phyloP scores from a whole-genome alignment of 108 stramenopile genomes.

The Skeletonema costatum region DNA sequence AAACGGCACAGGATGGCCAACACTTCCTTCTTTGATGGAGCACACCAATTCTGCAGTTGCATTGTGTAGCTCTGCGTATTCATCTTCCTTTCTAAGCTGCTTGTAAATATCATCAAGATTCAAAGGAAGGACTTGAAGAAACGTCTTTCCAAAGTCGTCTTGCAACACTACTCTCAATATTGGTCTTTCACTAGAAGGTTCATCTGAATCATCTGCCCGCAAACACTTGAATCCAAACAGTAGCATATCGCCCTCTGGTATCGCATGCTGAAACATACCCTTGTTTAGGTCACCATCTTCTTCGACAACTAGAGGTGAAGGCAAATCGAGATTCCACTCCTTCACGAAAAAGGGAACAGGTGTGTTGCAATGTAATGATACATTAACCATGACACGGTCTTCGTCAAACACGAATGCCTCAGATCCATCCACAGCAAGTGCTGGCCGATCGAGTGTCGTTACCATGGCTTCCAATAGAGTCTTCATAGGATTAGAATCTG shows the following conservation, averaged over 20 bases:
- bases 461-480: slow-evolving; percentile 64
- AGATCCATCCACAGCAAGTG: slow-evolving; percentile 59
- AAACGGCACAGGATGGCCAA: slow-evolving; percentile 69
- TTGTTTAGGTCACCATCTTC: slow-evolving; percentile 58
- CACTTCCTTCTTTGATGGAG: slow-evolving; percentile 50
- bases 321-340: slow-evolving; percentile 61
- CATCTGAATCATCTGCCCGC: slow-evolving; percentile 11
- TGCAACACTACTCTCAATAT: slow-evolving; percentile 53
- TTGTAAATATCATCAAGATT: slow-evolving; percentile 57
- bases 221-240: slow-evolving; percentile 64
- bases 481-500: slow-evolving; percentile 52
- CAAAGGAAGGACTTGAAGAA: slow-evolving; percentile 60
- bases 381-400: slow-evolving; percentile 54
- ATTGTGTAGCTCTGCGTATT: slow-evolving; percentile 21
- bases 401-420: slow-evolving; percentile 42
- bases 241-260: slow-evolving; percentile 65
- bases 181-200: slow-evolving; percentile 26
- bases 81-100: slow-evolving; percentile 46
- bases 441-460: slow-evolving; percentile 66
- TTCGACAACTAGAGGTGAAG: slow-evolving; percentile 43
- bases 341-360: slow-evolving; percentile 66
- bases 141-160: slow-evolving; percentile 65
- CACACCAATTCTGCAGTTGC: slow-evolving; percentile 50
- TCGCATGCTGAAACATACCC: slow-evolving; percentile 48
- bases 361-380: slow-evolving; percentile 64